These are phyloP conservation scores for Macadamia integrifolia DNA, from an alignment of 164 flowering plant genomes.

Conservation along the genomic window DNA sequence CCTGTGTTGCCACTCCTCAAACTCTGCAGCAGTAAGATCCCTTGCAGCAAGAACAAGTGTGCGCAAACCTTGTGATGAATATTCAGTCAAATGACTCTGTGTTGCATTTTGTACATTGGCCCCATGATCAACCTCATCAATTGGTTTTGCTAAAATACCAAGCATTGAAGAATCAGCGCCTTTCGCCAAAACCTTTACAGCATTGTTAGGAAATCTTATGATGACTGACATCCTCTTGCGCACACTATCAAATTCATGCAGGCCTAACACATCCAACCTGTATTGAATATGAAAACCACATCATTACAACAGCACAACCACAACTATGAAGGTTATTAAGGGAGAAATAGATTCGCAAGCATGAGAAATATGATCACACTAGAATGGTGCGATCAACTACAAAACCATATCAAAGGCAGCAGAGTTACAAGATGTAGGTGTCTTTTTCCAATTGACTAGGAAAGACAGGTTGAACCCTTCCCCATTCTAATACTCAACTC, in stretches of 20 bases:
- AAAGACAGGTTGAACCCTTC: neutral
- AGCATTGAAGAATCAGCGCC: constrained; percentile 86
- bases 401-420: neutral
- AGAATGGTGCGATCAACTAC: neutral
- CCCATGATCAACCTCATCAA: constrained; percentile 17
- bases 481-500: neutral
- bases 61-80: constrained; percentile 75
- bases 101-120: constrained; percentile 34
- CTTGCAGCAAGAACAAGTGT: constrained; percentile 83
- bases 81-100: constrained; percentile 56
- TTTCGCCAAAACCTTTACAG: constrained; percentile 82
- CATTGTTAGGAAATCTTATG: constrained; percentile 64
- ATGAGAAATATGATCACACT: neutral
- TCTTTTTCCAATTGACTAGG: too few relatives aligned
- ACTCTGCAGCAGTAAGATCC: constrained; percentile 63
- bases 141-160: constrained; percentile 45
- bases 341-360: neutral
- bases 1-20: constrained; percentile 67
- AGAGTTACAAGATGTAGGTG: neutral
- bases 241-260: constrained; percentile 79
- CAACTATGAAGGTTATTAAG: too few relatives aligned
- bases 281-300: neutral
- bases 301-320: neutral
- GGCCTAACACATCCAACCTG: constrained; percentile 38
- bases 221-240: constrained; percentile 95